Evolutionary conservation across 345 rosid genomes (phyloP).

Genomic region (Dovyalis caffra): DNA sequence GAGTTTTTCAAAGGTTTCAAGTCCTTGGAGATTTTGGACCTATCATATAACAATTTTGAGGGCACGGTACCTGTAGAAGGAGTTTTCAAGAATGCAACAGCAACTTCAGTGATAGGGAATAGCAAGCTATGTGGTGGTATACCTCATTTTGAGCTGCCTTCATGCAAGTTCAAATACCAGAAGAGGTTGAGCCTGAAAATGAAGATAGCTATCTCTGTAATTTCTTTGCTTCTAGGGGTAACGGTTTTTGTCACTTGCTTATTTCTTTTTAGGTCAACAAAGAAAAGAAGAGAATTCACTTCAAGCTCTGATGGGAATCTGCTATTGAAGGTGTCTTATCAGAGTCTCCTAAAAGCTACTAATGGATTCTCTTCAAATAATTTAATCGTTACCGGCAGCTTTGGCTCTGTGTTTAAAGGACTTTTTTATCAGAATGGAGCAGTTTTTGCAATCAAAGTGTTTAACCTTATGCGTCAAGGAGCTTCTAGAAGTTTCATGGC

Average conservation of each 20-base stretch:
- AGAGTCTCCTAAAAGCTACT: neutral
- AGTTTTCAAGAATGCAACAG: neutral
- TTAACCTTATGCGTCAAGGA: too few relatives aligned
- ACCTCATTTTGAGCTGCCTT: neutral
- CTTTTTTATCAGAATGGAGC: too few relatives aligned
- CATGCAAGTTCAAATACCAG: neutral
- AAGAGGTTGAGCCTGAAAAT: neutral
- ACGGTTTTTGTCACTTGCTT: too few relatives aligned
- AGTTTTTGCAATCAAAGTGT: too few relatives aligned
- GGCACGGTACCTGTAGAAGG: neutral
- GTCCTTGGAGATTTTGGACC: neutral
- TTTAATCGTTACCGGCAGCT: neutral
- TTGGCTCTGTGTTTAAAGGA: neutral
- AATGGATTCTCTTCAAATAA: neutral
- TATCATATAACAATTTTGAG: too few relatives aligned
- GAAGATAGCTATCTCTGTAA: neutral
- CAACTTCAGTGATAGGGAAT: neutral
- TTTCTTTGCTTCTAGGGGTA: too few relatives aligned
- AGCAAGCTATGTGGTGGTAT: neutral
- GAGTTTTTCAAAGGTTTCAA: neutral
- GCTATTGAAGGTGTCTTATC: neutral
- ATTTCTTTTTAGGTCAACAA: neutral
- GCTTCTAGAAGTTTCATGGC: neutral
- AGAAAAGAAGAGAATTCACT: neutral
- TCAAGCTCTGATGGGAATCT: neutral